Conservation (phyloP, 2,329 filamentous ascomycete genomes). For the Nannizziopsis arthrosporioides region DNA sequence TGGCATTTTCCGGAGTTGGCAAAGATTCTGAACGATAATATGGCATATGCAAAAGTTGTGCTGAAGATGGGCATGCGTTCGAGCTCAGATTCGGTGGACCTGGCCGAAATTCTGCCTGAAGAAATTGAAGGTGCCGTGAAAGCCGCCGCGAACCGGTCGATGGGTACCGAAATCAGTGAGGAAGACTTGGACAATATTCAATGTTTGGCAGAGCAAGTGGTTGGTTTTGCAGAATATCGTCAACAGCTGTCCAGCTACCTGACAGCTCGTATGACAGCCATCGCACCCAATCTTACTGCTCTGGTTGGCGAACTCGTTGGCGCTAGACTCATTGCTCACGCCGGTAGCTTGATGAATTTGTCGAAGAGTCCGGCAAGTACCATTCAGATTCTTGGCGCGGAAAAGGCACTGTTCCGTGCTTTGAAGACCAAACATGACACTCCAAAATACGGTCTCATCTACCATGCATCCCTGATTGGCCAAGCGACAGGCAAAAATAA, state of each 20-base stretch:
- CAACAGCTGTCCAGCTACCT: slow-evolving; percentile 80
- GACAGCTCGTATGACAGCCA: slow-evolving; percentile 85
- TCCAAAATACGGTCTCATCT: slow-evolving; percentile 93
- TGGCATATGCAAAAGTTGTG: slow-evolving; percentile 83
- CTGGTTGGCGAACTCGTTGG: slow-evolving; percentile 89
- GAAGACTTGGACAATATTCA: slow-evolving; percentile 91
- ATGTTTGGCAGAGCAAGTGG: slow-evolving; percentile 82
- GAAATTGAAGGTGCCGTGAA: slow-evolving; percentile 89
- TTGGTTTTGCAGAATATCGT: slow-evolving; percentile 83
- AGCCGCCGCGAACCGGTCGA: slow-evolving; percentile 87
- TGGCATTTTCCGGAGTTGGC: slow-evolving; percentile 99
- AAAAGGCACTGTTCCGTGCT: slow-evolving; percentile 96
- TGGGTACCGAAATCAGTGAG: slow-evolving; percentile 93
- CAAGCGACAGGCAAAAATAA: slow-evolving; percentile 98
- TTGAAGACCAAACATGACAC: slow-evolving; percentile 99
- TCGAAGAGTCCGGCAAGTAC: slow-evolving; percentile 92
- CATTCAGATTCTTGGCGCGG: slow-evolving; percentile 93
- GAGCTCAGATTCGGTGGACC: slow-evolving; percentile 62
- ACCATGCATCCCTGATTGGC: slow-evolving; percentile 84
- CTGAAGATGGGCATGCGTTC: slow-evolving; percentile 79
- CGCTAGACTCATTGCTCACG: slow-evolving; percentile 85
- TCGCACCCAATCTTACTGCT: slow-evolving; percentile 88
- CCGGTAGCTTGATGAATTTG: slow-evolving; percentile 85
- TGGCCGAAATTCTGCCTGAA: slow-evolving; percentile 85
- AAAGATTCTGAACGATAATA: slow-evolving; percentile 93